Evolutionary conservation across 305 asterid species (phyloP).

Genomic region (Fraxinus nigra): DNA sequence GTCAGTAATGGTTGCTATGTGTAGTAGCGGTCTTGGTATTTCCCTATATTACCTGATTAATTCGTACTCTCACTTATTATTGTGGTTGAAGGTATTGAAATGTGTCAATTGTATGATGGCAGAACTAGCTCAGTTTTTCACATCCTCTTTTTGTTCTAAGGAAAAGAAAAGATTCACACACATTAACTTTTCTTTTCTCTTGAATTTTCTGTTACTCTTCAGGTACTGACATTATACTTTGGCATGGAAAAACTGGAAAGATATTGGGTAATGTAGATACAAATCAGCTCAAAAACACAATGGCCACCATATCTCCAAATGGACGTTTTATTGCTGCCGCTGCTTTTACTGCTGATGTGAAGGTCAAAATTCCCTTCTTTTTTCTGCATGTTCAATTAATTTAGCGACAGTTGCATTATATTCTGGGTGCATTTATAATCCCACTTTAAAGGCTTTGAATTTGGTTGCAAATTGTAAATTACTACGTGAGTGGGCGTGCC

Average conservation of each 20-base stretch:
- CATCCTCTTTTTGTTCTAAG: neutral
- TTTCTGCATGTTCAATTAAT: neutral
- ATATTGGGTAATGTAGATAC: conserved; percentile 82
- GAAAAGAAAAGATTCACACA: conserved; percentile 2
- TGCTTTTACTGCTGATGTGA: conserved; percentile 99
- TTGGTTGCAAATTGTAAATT: neutral
- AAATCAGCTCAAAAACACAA: conserved; percentile 90
- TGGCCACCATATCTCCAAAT: conserved; percentile 97
- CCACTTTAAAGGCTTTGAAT: neutral
- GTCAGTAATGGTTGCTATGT: neutral
- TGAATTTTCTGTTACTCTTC: conserved; percentile 26
- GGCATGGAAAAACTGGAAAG: conserved; percentile 95
- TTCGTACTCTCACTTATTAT: neutral
- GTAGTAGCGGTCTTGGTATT: conserved; percentile 13
- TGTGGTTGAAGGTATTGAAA: neutral
- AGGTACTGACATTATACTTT: conserved; percentile 91
- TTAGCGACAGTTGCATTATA: neutral
- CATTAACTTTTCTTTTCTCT: conserved; percentile 12
- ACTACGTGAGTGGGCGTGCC: neutral
- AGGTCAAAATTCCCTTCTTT: conserved; percentile 45
- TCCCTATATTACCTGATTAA: conserved; percentile 8
- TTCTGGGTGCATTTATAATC: neutral
- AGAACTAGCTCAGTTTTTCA: neutral
- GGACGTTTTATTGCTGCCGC: conserved; percentile 99
- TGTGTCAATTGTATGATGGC: neutral